These are phyloP conservation scores for Cercospora nicotianae DNA, from an alignment of 2,329 filamentous ascomycete genomes.

Conservation along the genomic window DNA sequence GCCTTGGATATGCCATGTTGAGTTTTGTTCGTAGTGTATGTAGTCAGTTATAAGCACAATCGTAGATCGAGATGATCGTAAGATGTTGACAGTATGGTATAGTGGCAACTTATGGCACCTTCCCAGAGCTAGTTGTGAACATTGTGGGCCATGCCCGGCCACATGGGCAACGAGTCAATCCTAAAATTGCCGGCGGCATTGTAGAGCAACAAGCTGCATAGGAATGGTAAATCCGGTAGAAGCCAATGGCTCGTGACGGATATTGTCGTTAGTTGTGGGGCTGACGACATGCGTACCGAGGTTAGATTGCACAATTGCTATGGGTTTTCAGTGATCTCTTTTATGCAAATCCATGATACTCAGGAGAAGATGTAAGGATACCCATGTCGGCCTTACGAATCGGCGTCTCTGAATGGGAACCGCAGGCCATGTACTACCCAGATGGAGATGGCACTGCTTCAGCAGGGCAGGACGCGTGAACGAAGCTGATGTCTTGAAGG, in stretches of 20 bases:
- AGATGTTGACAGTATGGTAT: not conserved
- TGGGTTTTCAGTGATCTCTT: not conserved
- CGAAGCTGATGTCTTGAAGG: not conserved
- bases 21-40: not conserved
- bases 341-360: not conserved
- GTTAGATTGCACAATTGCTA: not conserved
- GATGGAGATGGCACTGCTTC: not conserved
- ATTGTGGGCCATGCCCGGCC: not conserved
- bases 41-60: not conserved
- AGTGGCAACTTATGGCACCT: not conserved
- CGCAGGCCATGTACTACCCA: not conserved
- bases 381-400: not conserved
- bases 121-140: not conserved
- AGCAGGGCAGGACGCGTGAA: not conserved
- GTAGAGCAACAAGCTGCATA: not conserved
- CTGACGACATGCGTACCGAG: not conserved
- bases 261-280: not conserved
- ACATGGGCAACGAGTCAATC: not conserved
- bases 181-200: conserved; percentile 1
- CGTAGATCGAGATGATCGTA: not conserved
- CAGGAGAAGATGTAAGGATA: not conserved
- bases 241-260: not conserved
- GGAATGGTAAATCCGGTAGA: conserved; percentile 5
- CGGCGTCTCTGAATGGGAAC: not conserved
- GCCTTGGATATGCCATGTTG: not conserved